A percentile compares a stretch with the other conserved stretches of the same genome.
These are phyloP conservation scores for Lophium mytilinum DNA, from an alignment of 495 filamentous ascomycete species.

Conservation along the genomic window DNA sequence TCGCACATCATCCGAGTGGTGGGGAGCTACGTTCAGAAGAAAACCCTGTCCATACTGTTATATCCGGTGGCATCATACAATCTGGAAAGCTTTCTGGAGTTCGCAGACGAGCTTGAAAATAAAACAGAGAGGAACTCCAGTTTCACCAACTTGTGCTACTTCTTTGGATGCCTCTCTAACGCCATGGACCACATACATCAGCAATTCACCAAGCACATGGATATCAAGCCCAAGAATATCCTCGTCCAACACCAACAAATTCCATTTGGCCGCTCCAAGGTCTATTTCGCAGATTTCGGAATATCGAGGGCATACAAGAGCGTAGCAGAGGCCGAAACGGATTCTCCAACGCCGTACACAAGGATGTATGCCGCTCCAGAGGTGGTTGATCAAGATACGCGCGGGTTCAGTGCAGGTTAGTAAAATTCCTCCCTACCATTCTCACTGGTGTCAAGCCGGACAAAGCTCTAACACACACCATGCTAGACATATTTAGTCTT, in stretches of 20 bases:
- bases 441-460: too few species aligned
- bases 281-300: constrained; percentile 24
- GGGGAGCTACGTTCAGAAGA: constrained; percentile 10
- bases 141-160: background rate
- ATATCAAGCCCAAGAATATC: constrained; percentile 8
- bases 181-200: background rate
- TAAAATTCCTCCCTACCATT: too few species aligned
- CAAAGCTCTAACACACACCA: too few species aligned
- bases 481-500: constrained; percentile 11
- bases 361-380: constrained; percentile 15
- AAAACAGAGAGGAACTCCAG: too few species aligned
- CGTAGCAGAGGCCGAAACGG: constrained; percentile 9
- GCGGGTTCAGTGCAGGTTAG: background rate
- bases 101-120: background rate
- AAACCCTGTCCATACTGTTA: constrained; percentile 16
- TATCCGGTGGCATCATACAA: constrained; percentile 18
- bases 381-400: background rate
- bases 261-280: background rate
- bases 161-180: background rate
- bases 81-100: constrained; percentile 10
- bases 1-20: constrained; percentile 21
- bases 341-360: constrained; percentile 10
- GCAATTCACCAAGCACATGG: constrained; percentile 1
- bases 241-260: background rate
- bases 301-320: constrained; percentile 17